Conservation (phyloP, 163 green algal genomes). For the Volvox carteri region DNA sequence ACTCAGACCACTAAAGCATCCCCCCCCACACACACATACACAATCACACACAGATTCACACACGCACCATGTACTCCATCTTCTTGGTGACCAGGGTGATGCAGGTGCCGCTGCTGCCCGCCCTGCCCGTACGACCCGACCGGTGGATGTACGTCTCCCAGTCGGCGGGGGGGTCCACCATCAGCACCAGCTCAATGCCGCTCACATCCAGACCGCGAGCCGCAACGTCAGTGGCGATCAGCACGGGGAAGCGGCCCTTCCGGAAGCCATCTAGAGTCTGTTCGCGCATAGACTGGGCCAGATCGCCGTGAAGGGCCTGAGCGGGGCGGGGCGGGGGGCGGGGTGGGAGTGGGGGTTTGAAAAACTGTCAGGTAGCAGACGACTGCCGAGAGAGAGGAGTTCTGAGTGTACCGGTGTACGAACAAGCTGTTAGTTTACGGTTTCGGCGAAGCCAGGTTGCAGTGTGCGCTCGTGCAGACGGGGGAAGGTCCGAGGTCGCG, state of each 20-base stretch:
- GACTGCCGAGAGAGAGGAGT: too few relatives aligned
- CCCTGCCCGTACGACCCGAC: constrained; percentile 83
- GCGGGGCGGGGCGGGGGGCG: constrained; percentile 14
- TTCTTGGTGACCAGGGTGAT: constrained; percentile 91
- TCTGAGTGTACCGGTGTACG: too few relatives aligned
- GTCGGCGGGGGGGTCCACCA: constrained; percentile 89
- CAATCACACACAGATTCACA: not conserved
- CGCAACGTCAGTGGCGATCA: constrained; percentile 99
- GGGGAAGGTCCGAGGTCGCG: too few relatives aligned
- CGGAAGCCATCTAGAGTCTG: constrained; percentile 86
- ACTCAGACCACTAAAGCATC: too few relatives aligned
- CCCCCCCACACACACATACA: too few relatives aligned
- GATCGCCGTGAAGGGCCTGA: constrained; percentile 93
- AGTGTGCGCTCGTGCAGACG: too few relatives aligned
- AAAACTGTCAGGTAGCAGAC: too few relatives aligned
- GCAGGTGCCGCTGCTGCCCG: constrained; percentile 86
- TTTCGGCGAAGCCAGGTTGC: too few relatives aligned
- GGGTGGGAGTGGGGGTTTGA: too few relatives aligned
- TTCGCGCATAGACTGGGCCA: constrained; percentile 78
- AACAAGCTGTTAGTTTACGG: too few relatives aligned
- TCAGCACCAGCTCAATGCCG: constrained; percentile 95
- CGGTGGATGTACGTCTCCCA: constrained; percentile 79
- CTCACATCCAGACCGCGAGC: constrained; percentile 97
- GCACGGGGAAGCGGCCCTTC: constrained; percentile 89
- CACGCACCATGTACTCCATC: constrained; percentile 85